Evolutionary conservation across 2,329 filamentous ascomycete species (phyloP).

Genomic region (Chlorencoelia australis): DNA sequence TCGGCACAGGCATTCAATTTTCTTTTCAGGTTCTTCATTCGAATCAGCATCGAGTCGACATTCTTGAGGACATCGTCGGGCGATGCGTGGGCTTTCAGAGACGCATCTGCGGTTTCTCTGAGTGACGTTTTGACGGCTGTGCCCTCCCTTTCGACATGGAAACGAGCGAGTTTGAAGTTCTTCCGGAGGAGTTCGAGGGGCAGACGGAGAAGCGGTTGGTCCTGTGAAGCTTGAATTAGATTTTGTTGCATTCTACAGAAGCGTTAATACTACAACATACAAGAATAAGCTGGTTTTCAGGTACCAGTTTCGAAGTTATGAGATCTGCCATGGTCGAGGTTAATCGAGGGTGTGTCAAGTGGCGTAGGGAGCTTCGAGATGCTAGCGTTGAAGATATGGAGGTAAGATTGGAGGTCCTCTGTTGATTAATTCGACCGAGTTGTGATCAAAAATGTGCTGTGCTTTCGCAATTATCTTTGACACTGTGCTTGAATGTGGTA

Average conservation of each 20-base stretch:
- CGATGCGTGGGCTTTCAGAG: conserved; percentile 43
- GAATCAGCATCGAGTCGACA: conserved; percentile 74
- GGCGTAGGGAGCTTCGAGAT: background rate
- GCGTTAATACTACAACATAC: conserved; percentile 32
- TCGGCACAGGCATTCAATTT: conserved; percentile 71
- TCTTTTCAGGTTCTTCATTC: conserved; percentile 78
- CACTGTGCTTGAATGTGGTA: background rate
- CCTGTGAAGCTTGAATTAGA: conserved; percentile 39
- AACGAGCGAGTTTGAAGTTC: conserved; percentile 82
- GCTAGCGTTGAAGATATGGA: background rate
- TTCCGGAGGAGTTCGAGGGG: conserved; percentile 88
- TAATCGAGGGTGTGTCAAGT: background rate
- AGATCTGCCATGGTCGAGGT: conserved; percentile 44
- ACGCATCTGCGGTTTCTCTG: conserved; percentile 43
- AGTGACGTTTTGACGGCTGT: conserved; percentile 50
- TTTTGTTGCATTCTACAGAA: conserved; percentile 8
- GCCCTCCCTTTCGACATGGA: conserved; percentile 63
- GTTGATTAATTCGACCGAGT: background rate
- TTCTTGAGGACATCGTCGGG: conserved; percentile 66
- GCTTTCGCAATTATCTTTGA: background rate
- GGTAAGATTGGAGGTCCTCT: background rate
- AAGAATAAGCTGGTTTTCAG: conserved; percentile 65
- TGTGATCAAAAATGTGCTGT: background rate
- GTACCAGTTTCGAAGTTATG: conserved; percentile 58
- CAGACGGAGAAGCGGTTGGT: conserved; percentile 87